These are phyloP conservation scores for Pinus albicaulis DNA, from an alignment of 75 land plant species.

Conservation along the genomic window DNA sequence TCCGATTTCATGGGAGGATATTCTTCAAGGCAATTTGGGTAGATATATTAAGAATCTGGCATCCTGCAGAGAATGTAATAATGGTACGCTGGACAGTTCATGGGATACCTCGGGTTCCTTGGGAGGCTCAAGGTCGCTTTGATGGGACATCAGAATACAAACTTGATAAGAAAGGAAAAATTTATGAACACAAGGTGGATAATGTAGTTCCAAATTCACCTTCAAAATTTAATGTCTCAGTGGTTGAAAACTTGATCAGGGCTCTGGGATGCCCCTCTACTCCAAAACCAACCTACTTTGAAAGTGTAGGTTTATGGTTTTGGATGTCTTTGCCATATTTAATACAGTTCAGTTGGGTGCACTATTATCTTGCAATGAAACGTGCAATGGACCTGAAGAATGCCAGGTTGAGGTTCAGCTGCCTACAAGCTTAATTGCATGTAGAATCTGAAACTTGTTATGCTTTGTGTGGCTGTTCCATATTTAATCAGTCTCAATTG, in stretches of 20 bases:
- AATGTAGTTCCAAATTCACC: conserved; percentile 70
- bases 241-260: conserved; percentile 66
- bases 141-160: conserved; percentile 91
- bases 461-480: neutral
- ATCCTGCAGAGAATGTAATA: conserved; percentile 74
- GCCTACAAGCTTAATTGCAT: neutral
- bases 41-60: conserved; percentile 80
- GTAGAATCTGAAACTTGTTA: conserved; percentile 2
- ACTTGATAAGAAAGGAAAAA: conserved; percentile 87
- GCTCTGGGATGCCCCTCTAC: conserved; percentile 59
- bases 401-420: neutral
- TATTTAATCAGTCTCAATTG: neutral
- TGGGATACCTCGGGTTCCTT: conserved; percentile 79
- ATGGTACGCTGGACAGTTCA: conserved; percentile 90
- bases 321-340: conserved; percentile 6
- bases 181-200: conserved; percentile 85
- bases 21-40: conserved; percentile 85
- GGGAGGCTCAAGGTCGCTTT: conserved; percentile 86
- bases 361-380: conserved; percentile 9
- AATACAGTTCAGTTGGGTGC: neutral
- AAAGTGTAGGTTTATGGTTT: conserved; percentile 10
- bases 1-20: conserved; percentile 74
- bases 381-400: neutral
- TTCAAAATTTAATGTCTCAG: conserved; percentile 45
- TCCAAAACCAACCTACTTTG: conserved; percentile 82